Evolutionary conservation across 495 filamentous ascomycete species (phyloP), one percentile per base, ranked within the genome.

Genomic region (Cairneyella variabilis): DNA sequence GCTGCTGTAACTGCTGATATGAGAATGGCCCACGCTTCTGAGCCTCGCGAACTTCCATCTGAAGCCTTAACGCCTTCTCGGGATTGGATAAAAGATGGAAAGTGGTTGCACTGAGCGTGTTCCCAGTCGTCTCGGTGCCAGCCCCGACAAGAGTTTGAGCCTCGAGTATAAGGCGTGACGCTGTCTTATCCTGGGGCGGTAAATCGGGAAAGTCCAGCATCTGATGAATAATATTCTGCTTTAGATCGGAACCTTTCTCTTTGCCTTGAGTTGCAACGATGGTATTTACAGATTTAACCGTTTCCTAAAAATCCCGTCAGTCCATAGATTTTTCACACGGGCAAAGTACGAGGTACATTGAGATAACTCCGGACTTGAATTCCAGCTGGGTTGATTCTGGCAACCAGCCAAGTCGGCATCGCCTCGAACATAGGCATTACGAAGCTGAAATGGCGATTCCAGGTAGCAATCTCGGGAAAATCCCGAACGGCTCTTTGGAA

Each of bases 111-210:
- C 63, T 62, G 8, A 72, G 45, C 1, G 57, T 50, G 51, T 56
- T 58, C 4, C 54, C 58, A 2, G 68, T 69, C 3, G 69, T 71
- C 43, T 72, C 69, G n/a, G 66, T 63, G 1, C 69, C 69, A 2
- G 68, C 69, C 30, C 60, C 64, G 3, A 64, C 49, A 17, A 69
- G 37, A 14, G 43, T 52, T 17, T 57, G 44, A 9, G 59, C 65
- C 48, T 73, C 68, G 1, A 61, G 40, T 2, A 25, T 22, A 9
- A 73, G 52, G n/a, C 63, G 53, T 12, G 26, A 36, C 1, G 58
- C 26, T 0, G 48, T 34, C 30, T 70, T 64, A 26, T 73, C 70
- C 21, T 48, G 22, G 9, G 26, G 45, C 0, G 69, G 67, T 3
- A 73, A 55, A 21, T 61, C 53, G 10, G 53, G 34, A n/a, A n/a